Evolutionary conservation across 371 early-diverging fungal genomes (phyloP).

Genomic region (Cladochytrium tenue): DNA sequence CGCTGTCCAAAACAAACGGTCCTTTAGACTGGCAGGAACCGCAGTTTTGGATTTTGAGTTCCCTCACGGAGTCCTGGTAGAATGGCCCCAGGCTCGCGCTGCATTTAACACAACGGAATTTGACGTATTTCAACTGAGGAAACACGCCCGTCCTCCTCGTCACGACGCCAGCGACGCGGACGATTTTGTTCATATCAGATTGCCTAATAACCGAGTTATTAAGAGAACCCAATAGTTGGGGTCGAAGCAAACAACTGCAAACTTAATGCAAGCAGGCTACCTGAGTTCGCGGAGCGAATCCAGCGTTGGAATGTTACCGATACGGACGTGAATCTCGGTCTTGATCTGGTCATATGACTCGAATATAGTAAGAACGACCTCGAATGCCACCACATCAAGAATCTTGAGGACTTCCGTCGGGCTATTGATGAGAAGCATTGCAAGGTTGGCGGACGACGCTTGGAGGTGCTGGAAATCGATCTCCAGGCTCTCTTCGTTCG

Average conservation of each 20-base stretch:
- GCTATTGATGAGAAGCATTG: conserved; percentile 84
- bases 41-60: conserved; percentile 88
- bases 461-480: conserved; percentile 83
- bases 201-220: conserved; percentile 48
- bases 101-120: conserved; percentile 96
- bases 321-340: conserved; percentile 93
- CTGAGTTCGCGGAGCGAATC: conserved; percentile 90
- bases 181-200: conserved; percentile 89
- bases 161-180: conserved; percentile 94
- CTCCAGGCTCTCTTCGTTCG: conserved; percentile 87
- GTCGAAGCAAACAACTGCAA: conserved; percentile 1
- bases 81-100: conserved; percentile 93
- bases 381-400: conserved; percentile 91
- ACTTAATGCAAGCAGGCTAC: conserved; percentile 32
- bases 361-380: conserved; percentile 85
- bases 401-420: conserved; percentile 86
- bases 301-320: conserved; percentile 85
- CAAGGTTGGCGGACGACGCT: conserved; percentile 74
- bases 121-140: conserved; percentile 96
- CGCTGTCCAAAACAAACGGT: conserved; percentile 88
- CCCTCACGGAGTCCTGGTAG: conserved; percentile 83
- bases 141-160: conserved; percentile 95
- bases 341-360: conserved; percentile 92
- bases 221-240: not conserved
- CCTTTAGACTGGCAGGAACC: conserved; percentile 92